Conservation (phyloP, 2,329 filamentous ascomycete species). For the Mycosphaerella arachidis region DNA sequence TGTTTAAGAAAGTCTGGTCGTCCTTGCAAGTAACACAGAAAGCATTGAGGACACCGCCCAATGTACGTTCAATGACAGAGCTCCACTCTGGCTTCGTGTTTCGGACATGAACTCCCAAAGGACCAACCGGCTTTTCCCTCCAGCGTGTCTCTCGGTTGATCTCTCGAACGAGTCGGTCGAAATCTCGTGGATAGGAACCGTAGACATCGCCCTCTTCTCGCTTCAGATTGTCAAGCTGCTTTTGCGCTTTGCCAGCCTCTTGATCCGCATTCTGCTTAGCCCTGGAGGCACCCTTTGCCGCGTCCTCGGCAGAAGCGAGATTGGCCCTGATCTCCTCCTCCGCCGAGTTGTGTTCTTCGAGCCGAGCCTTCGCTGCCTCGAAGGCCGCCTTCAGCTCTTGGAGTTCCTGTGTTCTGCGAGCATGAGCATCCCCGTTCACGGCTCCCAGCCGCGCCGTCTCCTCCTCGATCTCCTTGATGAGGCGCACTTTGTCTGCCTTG, state of each 20-base stretch:
- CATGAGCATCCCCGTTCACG: slow-evolving; percentile 65
- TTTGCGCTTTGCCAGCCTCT: slow-evolving; percentile 43
- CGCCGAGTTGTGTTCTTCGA: slow-evolving; percentile 40
- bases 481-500: slow-evolving; percentile 40
- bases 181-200: slow-evolving; percentile 59
- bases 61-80: slow-evolving; percentile 69
- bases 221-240: slow-evolving; percentile 49
- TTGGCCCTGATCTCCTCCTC: slow-evolving; percentile 33
- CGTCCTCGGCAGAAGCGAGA: slow-evolving; percentile 27
- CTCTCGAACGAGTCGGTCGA: slow-evolving; percentile 61
- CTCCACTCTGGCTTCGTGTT: slow-evolving; percentile 79
- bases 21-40: slow-evolving; percentile 77
- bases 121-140: slow-evolving; percentile 69
- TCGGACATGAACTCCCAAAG: slow-evolving; percentile 72
- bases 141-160: slow-evolving; percentile 70
- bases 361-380: slow-evolving; percentile 18
- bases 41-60: slow-evolving; percentile 65
- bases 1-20: slow-evolving; percentile 66
- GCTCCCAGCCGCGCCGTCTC: slow-evolving; percentile 57
- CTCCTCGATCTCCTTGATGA: slow-evolving; percentile 45
- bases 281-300: slow-evolving; percentile 34
- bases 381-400: slow-evolving; percentile 30
- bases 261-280: slow-evolving; percentile 28
- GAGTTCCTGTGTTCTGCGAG: slow-evolving; percentile 44
- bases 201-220: slow-evolving; percentile 56